These are phyloP conservation scores for Saturnispora gosingensis DNA, from an alignment of 805 yeast species.

Conservation along the genomic window DNA sequence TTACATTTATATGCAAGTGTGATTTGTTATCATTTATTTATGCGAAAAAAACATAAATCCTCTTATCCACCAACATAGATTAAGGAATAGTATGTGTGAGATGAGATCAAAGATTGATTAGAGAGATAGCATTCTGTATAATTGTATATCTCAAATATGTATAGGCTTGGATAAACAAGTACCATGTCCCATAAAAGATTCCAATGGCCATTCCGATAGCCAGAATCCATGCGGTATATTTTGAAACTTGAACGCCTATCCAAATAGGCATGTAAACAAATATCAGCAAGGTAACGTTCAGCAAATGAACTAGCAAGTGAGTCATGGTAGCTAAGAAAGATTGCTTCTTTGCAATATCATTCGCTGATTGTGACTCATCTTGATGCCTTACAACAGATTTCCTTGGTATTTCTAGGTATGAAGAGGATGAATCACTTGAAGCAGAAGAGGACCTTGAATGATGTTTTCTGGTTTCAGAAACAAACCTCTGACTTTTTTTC, in stretches of 20 bases:
- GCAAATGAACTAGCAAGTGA: conserved; percentile 1
- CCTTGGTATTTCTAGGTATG: neutral
- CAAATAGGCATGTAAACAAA: conserved; percentile 13
- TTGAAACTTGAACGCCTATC: neutral
- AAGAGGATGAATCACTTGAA: neutral
- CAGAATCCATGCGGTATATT: neutral
- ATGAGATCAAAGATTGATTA: neutral
- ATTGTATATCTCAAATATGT: neutral
- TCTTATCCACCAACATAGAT: neutral
- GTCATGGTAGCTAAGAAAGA: neutral
- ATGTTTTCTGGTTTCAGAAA: neutral
- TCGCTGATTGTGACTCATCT: neutral
- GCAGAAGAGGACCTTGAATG: neutral
- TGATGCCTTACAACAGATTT: too few species aligned
- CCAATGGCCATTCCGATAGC: neutral
- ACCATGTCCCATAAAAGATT: neutral
- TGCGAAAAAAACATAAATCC: neutral
- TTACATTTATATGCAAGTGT: neutral
- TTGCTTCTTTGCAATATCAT: neutral
- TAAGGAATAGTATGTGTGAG: neutral
- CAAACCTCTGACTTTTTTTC: neutral
- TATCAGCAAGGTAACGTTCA: conserved; percentile 7
- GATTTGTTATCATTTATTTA: neutral
- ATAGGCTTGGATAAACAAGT: neutral
- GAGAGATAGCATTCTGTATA: neutral